These are phyloP conservation scores for Herpomyces periplanetae DNA, from an alignment of 2,329 filamentous ascomycete species.

Conservation along the genomic window DNA sequence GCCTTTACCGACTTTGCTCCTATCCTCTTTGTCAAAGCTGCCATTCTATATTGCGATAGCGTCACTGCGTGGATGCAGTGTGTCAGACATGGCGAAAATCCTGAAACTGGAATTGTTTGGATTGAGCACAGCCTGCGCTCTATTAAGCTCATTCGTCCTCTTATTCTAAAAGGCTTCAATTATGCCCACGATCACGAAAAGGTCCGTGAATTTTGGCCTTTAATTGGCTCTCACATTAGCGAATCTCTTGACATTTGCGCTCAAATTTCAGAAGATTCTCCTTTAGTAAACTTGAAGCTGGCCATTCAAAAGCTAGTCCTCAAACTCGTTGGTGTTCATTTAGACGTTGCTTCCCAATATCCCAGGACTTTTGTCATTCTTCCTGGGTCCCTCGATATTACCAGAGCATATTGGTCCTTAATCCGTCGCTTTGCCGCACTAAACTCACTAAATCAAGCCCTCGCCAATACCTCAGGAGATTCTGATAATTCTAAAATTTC, in stretches of 20 bases:
- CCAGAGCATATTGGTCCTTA: slow-evolving; percentile 38
- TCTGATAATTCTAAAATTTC: slow-evolving; percentile 18
- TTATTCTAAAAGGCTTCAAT: slow-evolving; percentile 47
- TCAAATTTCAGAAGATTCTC: slow-evolving; percentile 14
- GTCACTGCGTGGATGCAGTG: slow-evolving; percentile 5
- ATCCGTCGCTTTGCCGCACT: neutral
- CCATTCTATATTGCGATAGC: neutral
- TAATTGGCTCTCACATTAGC: slow-evolving; percentile 38
- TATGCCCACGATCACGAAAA: slow-evolving; percentile 37
- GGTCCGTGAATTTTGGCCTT: slow-evolving; percentile 37
- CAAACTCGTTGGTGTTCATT: slow-evolving; percentile 63
- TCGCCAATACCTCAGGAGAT: slow-evolving; percentile 35
- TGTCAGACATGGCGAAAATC: slow-evolving; percentile 21
- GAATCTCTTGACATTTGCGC: slow-evolving; percentile 24
- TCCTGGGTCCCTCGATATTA: slow-evolving; percentile 34
- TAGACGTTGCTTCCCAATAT: slow-evolving; percentile 42
- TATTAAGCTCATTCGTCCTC: slow-evolving; percentile 37
- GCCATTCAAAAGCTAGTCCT: slow-evolving; percentile 49
- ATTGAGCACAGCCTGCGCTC: slow-evolving; percentile 39
- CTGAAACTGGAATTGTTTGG: slow-evolving; percentile 17
- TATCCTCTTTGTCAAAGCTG: neutral
- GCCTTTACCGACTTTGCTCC: slow-evolving; percentile 5
- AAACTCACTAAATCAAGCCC: slow-evolving; percentile 3
- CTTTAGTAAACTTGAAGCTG: slow-evolving; percentile 15
- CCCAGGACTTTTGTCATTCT: slow-evolving; percentile 46